Conservation (phyloP, 495 filamentous ascomycete genomes). For the Xylaria venustula region DNA sequence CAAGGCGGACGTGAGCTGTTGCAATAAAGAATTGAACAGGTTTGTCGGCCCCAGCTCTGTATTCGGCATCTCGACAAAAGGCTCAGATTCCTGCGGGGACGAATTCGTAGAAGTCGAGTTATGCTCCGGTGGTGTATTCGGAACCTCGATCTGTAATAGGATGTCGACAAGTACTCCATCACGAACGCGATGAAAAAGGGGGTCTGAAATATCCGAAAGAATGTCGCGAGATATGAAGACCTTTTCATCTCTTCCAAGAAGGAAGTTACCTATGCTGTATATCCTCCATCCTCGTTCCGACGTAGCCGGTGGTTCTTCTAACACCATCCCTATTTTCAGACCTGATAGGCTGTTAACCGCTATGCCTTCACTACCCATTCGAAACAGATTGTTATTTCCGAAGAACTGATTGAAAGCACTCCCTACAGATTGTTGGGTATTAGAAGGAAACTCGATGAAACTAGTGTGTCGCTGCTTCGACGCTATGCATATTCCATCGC, state of each 20-base stretch:
- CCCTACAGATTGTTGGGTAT: slow-evolving; percentile 54
- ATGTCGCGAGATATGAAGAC: slow-evolving; percentile 77
- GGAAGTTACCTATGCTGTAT: slow-evolving; percentile 73
- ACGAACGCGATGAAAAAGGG: slow-evolving; percentile 75
- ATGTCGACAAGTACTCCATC: slow-evolving; percentile 73
- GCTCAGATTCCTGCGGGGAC: slow-evolving; percentile 6
- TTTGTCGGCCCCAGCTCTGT: slow-evolving; percentile 30
- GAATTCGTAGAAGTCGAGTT: slow-evolving; percentile 25
- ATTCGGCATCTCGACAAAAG: slow-evolving; percentile 39
- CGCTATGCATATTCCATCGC: slow-evolving; percentile 66
- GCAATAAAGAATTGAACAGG: slow-evolving; percentile 58
- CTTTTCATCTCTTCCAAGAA: slow-evolving; percentile 85
- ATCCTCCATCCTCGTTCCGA: slow-evolving; percentile 58
- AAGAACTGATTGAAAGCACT: slow-evolving; percentile 56
- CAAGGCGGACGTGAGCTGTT: slow-evolving; percentile 56
- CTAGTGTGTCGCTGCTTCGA: slow-evolving; percentile 55
- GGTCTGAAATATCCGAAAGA: slow-evolving; percentile 73
- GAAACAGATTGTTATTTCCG: slow-evolving; percentile 45
- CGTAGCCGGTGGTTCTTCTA: slow-evolving; percentile 52
- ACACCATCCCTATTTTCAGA: slow-evolving; percentile 75
- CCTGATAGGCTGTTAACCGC: slow-evolving; percentile 76
- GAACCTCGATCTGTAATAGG: slow-evolving; percentile 30
- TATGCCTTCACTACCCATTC: slow-evolving; percentile 64
- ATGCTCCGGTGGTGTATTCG: slow-evolving; percentile 8
- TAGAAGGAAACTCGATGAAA: slow-evolving; percentile 78